Conservation (phyloP, 495 filamentous ascomycete species). For the Trichoderma reesei region DNA sequence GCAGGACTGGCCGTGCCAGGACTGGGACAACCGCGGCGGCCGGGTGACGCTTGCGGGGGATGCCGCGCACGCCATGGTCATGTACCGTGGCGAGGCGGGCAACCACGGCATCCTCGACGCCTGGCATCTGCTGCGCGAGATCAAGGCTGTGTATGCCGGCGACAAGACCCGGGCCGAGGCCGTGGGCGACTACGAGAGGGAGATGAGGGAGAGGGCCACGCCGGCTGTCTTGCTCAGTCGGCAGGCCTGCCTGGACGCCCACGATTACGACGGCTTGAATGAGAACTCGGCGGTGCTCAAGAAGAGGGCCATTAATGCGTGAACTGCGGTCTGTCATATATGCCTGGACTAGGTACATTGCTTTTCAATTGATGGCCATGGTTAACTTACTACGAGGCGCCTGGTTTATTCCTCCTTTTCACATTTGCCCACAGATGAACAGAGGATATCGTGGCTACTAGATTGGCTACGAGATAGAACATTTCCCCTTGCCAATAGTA, state of each 20-base stretch:
- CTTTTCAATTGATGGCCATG: too few species aligned
- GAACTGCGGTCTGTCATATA: too few species aligned
- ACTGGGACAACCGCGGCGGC: constrained; percentile 39
- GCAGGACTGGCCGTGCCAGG: constrained; percentile 18
- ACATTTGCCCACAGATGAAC: too few species aligned
- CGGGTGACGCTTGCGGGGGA: constrained; percentile 42
- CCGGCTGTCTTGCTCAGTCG: constrained; percentile 39
- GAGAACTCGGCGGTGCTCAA: constrained; percentile 12
- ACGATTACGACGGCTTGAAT: constrained; percentile 15
- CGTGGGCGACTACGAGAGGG: constrained; percentile 35
- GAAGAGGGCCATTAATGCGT: constrained; percentile 23
- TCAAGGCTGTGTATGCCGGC: constrained; percentile 10
- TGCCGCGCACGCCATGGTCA: constrained; percentile 48
- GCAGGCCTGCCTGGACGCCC: constrained; percentile 37
- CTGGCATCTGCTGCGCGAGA: constrained; percentile 22
- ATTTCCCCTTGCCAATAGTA: too few species aligned
- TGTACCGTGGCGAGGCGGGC: constrained; percentile 41
- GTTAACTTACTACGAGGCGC: too few species aligned
- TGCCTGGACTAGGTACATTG: too few species aligned
- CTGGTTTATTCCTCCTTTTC: too few species aligned
- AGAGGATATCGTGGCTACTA: too few species aligned
- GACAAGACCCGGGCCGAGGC: constrained; percentile 17
- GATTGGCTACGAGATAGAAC: too few species aligned
- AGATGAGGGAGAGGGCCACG: constrained; percentile 35
- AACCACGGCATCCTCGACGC: constrained; percentile 38